Percentiles rank a stretch among this genome's conserved stretches.
phyloP scores from a whole-genome alignment of 2,329 filamentous ascomycete species.

The Colletotrichum truncatum region DNA sequence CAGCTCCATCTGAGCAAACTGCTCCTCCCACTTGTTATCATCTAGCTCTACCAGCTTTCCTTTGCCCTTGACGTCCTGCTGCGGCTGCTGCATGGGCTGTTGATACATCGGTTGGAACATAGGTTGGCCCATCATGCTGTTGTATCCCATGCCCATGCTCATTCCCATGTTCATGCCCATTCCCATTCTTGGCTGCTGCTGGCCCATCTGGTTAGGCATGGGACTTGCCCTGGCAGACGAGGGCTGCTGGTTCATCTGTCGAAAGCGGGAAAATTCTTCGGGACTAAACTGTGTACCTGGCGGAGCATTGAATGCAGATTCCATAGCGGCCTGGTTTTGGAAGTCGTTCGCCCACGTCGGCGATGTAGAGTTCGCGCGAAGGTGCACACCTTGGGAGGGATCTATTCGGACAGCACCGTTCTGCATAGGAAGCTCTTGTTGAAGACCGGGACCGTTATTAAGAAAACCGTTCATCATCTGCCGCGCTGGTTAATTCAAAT shows the following conservation, averaged over 20 bases:
- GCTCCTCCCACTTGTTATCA: slow-evolving; percentile 94
- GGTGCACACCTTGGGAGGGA: slow-evolving; percentile 58
- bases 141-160: slow-evolving; percentile 64
- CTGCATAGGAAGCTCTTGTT: slow-evolving; percentile 63
- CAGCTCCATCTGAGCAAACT: slow-evolving; percentile 89
- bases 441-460: slow-evolving; percentile 74
- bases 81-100: slow-evolving; percentile 52
- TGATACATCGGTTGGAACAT: slow-evolving; percentile 64
- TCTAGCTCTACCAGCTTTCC: slow-evolving; percentile 95
- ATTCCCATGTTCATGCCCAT: slow-evolving; percentile 62
- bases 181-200: slow-evolving; percentile 43
- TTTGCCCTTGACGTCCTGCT: slow-evolving; percentile 76
- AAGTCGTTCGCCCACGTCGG: slow-evolving; percentile 65
- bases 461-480: slow-evolving; percentile 96
- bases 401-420: slow-evolving; percentile 58
- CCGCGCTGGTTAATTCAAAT: slow-evolving; percentile 7
- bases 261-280: slow-evolving; percentile 89
- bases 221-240: slow-evolving; percentile 62
- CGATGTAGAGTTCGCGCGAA: slow-evolving; percentile 62
- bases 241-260: slow-evolving; percentile 72
- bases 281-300: slow-evolving; percentile 74
- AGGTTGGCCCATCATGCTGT: slow-evolving; percentile 63
- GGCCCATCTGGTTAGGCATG: slow-evolving; percentile 64
- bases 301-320: slow-evolving; percentile 72
- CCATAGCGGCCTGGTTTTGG: slow-evolving; percentile 72